Conservation (phyloP, 2,329 filamentous ascomycete genomes). For the Monilinia aucupariae region DNA sequence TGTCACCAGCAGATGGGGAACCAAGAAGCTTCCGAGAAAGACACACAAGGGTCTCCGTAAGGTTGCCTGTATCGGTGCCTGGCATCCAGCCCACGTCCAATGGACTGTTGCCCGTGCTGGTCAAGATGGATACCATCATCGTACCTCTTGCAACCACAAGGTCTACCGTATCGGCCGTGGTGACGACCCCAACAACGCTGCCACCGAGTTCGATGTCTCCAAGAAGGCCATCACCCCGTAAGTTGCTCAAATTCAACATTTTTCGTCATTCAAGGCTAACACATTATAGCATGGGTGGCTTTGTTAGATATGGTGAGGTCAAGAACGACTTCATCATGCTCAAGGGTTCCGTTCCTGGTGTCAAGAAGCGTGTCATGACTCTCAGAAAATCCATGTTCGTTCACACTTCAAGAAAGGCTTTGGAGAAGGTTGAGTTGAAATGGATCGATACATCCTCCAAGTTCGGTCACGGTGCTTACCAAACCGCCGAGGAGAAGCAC, state of each 20-base stretch:
- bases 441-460: conserved; percentile 99
- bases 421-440: conserved; percentile 99
- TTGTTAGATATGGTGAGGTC: conserved; percentile 98
- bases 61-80: conserved; percentile 99
- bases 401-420: conserved; percentile 89
- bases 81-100: conserved; percentile 99
- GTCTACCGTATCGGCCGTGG: conserved; percentile 97
- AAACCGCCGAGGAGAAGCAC: conserved; percentile 97
- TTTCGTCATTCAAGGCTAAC: conserved; percentile 33
- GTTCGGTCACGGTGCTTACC: conserved; percentile 99
- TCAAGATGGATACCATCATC: conserved; percentile 99
- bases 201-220: conserved; percentile 92
- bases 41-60: conserved; percentile 99
- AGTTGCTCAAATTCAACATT: conserved; percentile 42
- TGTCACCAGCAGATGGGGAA: conserved; percentile 97
- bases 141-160: conserved; percentile 99
- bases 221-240: conserved; percentile 99
- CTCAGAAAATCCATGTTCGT: conserved; percentile 98
- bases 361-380: conserved; percentile 99
- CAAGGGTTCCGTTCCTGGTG: conserved; percentile 96
- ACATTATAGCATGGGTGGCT: conserved; percentile 78
- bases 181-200: conserved; percentile 82
- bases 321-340: conserved; percentile 99
- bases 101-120: conserved; percentile 99
- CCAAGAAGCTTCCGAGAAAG: conserved; percentile 99